Evolutionary conservation across 805 yeast species (phyloP), one percentile per base, ranked within the genome.

Genomic region (Wickerhamomyces hampshirensis): DNA sequence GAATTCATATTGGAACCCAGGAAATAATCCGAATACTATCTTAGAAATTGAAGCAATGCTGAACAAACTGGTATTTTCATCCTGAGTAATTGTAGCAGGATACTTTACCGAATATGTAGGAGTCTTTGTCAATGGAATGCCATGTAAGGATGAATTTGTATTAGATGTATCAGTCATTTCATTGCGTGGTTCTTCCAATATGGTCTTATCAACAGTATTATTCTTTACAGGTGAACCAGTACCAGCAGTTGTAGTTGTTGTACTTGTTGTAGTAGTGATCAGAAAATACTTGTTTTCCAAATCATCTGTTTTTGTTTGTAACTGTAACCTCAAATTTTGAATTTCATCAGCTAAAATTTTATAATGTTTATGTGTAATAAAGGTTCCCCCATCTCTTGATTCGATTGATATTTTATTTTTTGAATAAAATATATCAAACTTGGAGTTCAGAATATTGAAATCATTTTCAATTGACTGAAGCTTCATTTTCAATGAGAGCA

Each of bases 311-410:
- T 33, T 42, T 6, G 18, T 12, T 4, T 39, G 33, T 3, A 44
- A 13, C 13, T 37, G 40, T 14, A 9, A 12, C 18, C 34, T 42
- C 14, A 47, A 28, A n/a, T 41, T 42, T 14, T 43, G 42, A 18
- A 49, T 38, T 34, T 49, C 53, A 27, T 38, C 43, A 26, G 47
- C 51, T 18, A 49, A 30, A 10, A 44, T 42, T 40, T 42, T 47
- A 35, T 42, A 44, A 17, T 46, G 51, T 15, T 42, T 42, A 6
- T 43, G 30, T 6, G 51, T 37, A 2, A 44, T 10, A 13, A 48
- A 42, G 1, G 29, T 23, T 21, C 24, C 24, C 5, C 18, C 29
- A n/a, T n/a, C 15, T 16, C 41, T 33, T 18, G 26, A 37, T 5
- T 46, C 53, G 19, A 44, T 40, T 9, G 30, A 31, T 8, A 41